These are phyloP conservation scores for Herpetomonas muscarum DNA, from an alignment of 208 protist species.

Conservation along the genomic window DNA sequence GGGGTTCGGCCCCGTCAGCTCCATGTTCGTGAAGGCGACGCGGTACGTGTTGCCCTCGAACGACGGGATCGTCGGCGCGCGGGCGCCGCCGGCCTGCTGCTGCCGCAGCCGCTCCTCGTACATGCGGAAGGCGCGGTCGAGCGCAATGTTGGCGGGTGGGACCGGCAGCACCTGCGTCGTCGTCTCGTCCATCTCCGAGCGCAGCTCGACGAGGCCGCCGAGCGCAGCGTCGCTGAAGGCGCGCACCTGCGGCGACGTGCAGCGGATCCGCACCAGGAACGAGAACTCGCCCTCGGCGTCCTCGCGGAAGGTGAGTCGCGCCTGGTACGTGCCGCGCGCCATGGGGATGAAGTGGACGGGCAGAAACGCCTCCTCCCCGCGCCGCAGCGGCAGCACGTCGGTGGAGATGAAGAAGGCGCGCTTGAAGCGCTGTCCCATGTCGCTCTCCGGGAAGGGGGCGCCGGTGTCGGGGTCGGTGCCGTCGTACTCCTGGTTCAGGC, in stretches of 20 bases:
- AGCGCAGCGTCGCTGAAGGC: slow-evolving; percentile 15
- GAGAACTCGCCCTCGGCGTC: slow-evolving; percentile 89
- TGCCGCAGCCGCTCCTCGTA: slow-evolving; percentile 60
- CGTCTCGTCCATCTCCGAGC: slow-evolving; percentile 63
- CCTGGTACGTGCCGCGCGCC: slow-evolving; percentile 65
- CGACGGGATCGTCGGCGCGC: slow-evolving; percentile 9
- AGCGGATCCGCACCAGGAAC: slow-evolving; percentile 67
- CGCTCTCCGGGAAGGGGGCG: slow-evolving; percentile 32
- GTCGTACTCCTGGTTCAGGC: slow-evolving; percentile 65
- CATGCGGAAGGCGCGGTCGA: slow-evolving; percentile 69
- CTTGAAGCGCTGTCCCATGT: slow-evolving; percentile 19
- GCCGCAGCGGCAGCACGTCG: slow-evolving; percentile 71
- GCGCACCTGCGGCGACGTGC: slow-evolving; percentile 39
- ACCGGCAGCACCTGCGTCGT: slow-evolving; percentile 38
- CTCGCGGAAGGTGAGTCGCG: slow-evolving; percentile 81
- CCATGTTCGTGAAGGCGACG: slow-evolving; percentile 68
- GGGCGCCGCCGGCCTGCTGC: slow-evolving; percentile 3
- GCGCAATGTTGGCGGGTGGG: slow-evolving; percentile 40
- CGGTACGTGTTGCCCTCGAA: slow-evolving; percentile 31
- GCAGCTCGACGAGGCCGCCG: slow-evolving; percentile 36
- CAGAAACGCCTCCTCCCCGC: slow-evolving; percentile 59
- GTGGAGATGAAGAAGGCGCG: slow-evolving; percentile 63
- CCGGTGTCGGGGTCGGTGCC: background rate
- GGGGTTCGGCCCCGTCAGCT: slow-evolving; percentile 72
- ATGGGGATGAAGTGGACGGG: slow-evolving; percentile 82